Base-by-base conservation (phyloP, 106 monocot species). In the Acanthochlamys bracteata region DNA sequence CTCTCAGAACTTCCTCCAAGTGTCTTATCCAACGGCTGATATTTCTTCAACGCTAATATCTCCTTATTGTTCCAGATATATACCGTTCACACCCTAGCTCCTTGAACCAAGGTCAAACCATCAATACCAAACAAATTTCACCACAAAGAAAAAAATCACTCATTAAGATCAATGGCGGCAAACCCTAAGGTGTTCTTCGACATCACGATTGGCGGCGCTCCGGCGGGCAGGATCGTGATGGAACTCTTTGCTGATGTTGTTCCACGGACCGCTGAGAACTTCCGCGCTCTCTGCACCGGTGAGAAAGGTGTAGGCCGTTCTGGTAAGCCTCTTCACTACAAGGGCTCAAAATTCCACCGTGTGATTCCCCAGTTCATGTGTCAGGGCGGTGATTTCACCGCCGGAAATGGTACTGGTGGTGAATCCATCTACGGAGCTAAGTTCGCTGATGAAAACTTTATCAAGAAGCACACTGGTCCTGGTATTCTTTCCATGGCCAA, bases 361-460 rank as follows among this genome's bases (percentile, higher is more conserved):
- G 83, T 92, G 65, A 88, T 92, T 72, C 92, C 92, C 10, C 51
- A 56, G 8, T 92, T 92, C 82, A 92, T 92, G 92, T 87, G 86
- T 77, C 92, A 92, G 70, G 87, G 92, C 33, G 92, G 92, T 26
- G 92, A 92, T 75, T 88, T 92, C 82, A 92, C 92, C 52, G 76
- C 72, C 64, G 92, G 87, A 0, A 82, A 92, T 72, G 92, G 92
- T 60, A 92, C 87, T 55, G 92, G 87, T 11, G 87, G 87, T 46
- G 92, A 92, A 67, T 92, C 92, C 43, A 83, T 77, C 84, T 87
- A 87, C 64, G 87, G 84, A 11, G 60, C 73, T 41, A 83, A 86
- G 75, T 91, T 86, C 72, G 58, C 65, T 10, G 90, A 91, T 73
- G 90, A 91, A 83, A 78, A 73, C 71, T 83, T 91, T 78, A 33